phyloP scores from a whole-genome alignment of 495 filamentous ascomycete genomes.

The Penicillium ucsense region DNA sequence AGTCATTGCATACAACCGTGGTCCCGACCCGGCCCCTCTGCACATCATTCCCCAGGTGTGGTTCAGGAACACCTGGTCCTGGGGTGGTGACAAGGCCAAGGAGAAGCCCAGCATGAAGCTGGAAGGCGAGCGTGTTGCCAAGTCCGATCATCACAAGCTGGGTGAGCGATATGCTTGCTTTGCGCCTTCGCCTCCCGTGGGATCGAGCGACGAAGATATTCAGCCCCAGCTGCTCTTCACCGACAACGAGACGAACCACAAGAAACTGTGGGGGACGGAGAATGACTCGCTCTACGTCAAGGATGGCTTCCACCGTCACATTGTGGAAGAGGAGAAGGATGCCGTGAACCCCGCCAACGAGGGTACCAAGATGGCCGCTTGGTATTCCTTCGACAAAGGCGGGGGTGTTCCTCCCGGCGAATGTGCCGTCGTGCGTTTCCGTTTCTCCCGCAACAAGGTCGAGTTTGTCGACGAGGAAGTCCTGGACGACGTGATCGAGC shows the following conservation, averaged over 20 bases:
- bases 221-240: conserved; percentile 80
- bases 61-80: conserved; percentile 96
- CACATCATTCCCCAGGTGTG: conserved; percentile 93
- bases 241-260: conserved; percentile 87
- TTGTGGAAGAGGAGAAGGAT: conserved; percentile 69
- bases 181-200: conserved; percentile 81
- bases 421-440: conserved; percentile 91
- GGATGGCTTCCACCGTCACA: conserved; percentile 85
- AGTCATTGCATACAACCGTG: conserved; percentile 91
- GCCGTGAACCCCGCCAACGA: conserved; percentile 70
- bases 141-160: conserved; percentile 64
- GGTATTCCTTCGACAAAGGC: conserved; percentile 85
- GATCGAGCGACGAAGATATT: conserved; percentile 67
- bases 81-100: conserved; percentile 63
- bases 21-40: conserved; percentile 77
- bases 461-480: conserved; percentile 82
- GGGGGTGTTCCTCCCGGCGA: conserved; percentile 80
- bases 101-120: conserved; percentile 68
- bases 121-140: conserved; percentile 52
- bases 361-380: conserved; percentile 85
- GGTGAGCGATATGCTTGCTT: conserved; percentile 78
- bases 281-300: conserved; percentile 83
- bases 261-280: conserved; percentile 61
- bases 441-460: conserved; percentile 62
- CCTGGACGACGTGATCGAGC: conserved; percentile 86